phyloP scores from a whole-genome alignment of 2,329 filamentous ascomycete species.

The Aspergillus sp. region DNA sequence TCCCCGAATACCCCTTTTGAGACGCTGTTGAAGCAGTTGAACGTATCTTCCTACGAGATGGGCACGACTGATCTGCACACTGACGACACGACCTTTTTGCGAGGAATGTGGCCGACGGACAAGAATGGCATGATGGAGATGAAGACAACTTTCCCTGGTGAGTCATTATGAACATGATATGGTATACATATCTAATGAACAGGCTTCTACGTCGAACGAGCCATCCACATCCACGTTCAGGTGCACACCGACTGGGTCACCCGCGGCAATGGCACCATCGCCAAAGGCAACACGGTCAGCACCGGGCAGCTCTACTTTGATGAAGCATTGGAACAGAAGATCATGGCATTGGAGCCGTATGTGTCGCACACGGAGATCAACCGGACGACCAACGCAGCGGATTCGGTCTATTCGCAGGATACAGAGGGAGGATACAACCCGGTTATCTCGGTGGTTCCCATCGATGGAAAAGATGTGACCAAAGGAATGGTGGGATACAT shows the following conservation, averaged over 20 bases:
- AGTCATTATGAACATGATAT: slow-evolving; percentile 2
- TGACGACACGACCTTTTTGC: slow-evolving; percentile 36
- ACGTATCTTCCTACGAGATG: slow-evolving; percentile 20
- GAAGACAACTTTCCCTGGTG: slow-evolving; percentile 38
- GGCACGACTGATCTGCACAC: slow-evolving; percentile 15
- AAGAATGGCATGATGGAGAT: slow-evolving; percentile 43
- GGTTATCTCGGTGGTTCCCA: slow-evolving; percentile 24
- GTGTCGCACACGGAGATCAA: slow-evolving; percentile 29
- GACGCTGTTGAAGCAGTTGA: slow-evolving; percentile 23
- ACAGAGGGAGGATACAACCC: slow-evolving; percentile 24
- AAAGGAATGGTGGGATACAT: slow-evolving; percentile 36
- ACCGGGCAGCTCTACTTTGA: slow-evolving; percentile 31
- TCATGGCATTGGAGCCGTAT: slow-evolving; percentile 33
- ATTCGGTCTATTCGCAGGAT: slow-evolving; percentile 6
- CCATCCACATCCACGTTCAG: slow-evolving; percentile 46
- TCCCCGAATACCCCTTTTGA: slow-evolving; percentile 25
- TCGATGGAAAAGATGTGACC: slow-evolving; percentile 28
- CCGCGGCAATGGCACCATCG: slow-evolving; percentile 22
- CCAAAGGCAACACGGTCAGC: slow-evolving; percentile 19
- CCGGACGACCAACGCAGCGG: slow-evolving; percentile 27
- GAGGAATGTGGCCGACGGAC: slow-evolving; percentile 44
- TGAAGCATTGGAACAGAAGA: slow-evolving; percentile 21
- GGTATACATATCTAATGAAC: slow-evolving; percentile 1
- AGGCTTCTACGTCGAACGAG: slow-evolving; percentile 39
- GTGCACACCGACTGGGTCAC: slow-evolving; percentile 32